Conservation (phyloP, 257 asterid genomes). For the Lantana camara region DNA sequence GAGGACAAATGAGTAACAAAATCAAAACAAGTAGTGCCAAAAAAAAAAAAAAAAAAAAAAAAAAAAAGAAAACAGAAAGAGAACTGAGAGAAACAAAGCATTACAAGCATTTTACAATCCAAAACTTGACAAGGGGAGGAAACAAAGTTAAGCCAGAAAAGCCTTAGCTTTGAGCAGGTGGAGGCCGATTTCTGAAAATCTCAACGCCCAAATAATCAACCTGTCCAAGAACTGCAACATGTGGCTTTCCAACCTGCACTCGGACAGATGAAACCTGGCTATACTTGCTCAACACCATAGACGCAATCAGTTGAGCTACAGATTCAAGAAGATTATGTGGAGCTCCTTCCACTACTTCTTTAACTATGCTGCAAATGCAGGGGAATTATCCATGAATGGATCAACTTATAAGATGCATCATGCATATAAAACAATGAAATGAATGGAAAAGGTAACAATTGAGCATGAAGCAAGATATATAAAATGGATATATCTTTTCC, state of each 20-base stretch:
- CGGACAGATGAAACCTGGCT: constrained; percentile 67
- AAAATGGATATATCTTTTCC: neutral
- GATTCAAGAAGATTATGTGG: constrained; percentile 80
- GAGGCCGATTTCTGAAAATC: constrained; percentile 53
- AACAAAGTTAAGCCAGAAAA: constrained; percentile 7
- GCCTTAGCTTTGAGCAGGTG: constrained; percentile 17
- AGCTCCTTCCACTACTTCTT: constrained; percentile 71
- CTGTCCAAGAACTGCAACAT: constrained; percentile 76
- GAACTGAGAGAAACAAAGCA: neutral
- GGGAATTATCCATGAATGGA: neutral
- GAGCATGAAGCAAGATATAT: neutral
- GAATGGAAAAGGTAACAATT: neutral
- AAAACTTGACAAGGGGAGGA: neutral
- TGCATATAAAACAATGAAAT: neutral
- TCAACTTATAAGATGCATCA: neutral
- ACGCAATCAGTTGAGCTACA: constrained; percentile 72
- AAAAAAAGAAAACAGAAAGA: neutral
- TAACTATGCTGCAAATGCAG: constrained; percentile 58
- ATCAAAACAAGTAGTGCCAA: neutral
- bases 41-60: neutral
- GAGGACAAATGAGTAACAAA: no score
- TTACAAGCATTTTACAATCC: neutral
- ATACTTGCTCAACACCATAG: constrained; percentile 49
- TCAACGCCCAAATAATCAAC: constrained; percentile 89
- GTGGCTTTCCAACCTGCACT: constrained; percentile 86